These are phyloP conservation scores for Aciculosporium take DNA, from an alignment of 2,329 filamentous ascomycete genomes.

Conservation along the genomic window DNA sequence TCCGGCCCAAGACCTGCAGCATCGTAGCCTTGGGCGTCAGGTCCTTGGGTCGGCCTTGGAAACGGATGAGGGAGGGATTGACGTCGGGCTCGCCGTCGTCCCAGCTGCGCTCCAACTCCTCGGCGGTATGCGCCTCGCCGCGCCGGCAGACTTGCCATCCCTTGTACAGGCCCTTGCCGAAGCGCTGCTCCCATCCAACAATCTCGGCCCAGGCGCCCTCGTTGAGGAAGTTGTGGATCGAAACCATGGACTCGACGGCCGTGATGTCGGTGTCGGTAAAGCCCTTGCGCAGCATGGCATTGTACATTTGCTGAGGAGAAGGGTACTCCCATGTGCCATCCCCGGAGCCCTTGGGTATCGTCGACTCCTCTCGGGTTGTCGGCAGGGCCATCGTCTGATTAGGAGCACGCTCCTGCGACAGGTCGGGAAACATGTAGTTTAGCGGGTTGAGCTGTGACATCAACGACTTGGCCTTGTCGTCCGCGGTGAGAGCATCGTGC, in stretches of 20 bases:
- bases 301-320: conserved; percentile 98
- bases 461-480: conserved; percentile 28
- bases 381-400: conserved; percentile 63
- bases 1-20: conserved; percentile 61
- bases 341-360: conserved; percentile 75
- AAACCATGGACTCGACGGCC: conserved; percentile 92
- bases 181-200: conserved; percentile 81
- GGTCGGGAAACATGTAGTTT: conserved; percentile 87
- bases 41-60: conserved; percentile 79
- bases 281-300: conserved; percentile 88
- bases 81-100: conserved; percentile 39
- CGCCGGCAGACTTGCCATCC: conserved; percentile 62
- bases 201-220: conserved; percentile 97
- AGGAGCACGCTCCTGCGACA: conserved; percentile 65
- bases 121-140: conserved; percentile 50
- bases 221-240: conserved; percentile 95
- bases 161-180: conserved; percentile 54
- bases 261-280: conserved; percentile 89
- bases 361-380: conserved; percentile 67
- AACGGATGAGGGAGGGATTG: conserved; percentile 69
- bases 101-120: conserved; percentile 33
- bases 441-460: conserved; percentile 50
- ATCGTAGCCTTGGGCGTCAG: conserved; percentile 85
- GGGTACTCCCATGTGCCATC: conserved; percentile 92
- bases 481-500: conserved; percentile 19